Base-by-base conservation (phyloP, 2,329 filamentous ascomycete species). In the Trichoderma guizhouense region DNA sequence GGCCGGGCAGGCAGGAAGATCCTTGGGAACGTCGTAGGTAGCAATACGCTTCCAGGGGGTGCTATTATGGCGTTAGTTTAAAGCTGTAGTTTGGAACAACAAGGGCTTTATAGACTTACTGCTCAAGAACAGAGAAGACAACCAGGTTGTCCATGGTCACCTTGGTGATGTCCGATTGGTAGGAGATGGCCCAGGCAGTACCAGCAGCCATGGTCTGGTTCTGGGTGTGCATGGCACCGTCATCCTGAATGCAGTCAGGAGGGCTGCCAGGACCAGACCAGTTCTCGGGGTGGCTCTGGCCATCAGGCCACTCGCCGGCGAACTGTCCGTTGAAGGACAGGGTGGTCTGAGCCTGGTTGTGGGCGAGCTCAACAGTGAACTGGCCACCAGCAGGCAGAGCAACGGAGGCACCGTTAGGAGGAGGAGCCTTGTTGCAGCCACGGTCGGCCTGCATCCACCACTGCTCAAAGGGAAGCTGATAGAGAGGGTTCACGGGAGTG, bases 361-460 rank as follows among this genome's bases (percentile, higher is more conserved):
- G 81, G 9, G 84, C 84, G 1, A 85, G 77, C 74, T 87, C 84
- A 43, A 84, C 82, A 4, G 81, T 84, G 73, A 86, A 84, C 0
- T 79, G 75, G n/a, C 82, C 82, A 30, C 84, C 83, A 7, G 84
- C 85, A 1, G 84, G 84, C 8, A 86, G 76, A 24, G 80, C 79
- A 58, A 87, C 79, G 15, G 73, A 74, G 12, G 65, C 73, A 34
- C 71, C 71, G 26, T 73, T 51, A 24, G 71, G 71, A 21, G 75
- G 75, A 32, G 79, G 82, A 21, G 79, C 80, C 12, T 76, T 73
- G 71, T 85, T 79, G 72, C 84, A 86, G 43, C 82, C 81, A 26
- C 83, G 81, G 69, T 83, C 80, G 66, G 81, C 79, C 73, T 86
- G 84, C 78, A 84, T 84, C 83, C 84, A 86, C 83, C 83, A 85